These are phyloP conservation scores for Colletotrichum shisoi DNA, from an alignment of 2,329 filamentous ascomycete species.

Conservation along the genomic window DNA sequence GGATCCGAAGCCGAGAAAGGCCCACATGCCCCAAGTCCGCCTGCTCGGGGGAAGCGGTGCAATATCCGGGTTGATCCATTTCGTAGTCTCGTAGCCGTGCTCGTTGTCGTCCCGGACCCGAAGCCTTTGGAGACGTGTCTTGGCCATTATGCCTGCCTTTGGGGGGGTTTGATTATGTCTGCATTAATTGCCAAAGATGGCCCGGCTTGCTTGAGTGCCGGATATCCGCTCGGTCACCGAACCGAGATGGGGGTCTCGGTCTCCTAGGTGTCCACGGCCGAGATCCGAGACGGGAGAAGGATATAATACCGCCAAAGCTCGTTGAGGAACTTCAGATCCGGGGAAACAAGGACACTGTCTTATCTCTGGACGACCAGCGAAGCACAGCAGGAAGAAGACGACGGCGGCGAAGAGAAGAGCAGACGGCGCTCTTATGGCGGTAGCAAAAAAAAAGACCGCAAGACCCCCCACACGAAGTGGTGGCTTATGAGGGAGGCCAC, in stretches of 20 bases:
- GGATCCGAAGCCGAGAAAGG: conserved; percentile 40
- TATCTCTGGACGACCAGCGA: neutral
- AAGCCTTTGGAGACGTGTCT: conserved; percentile 25
- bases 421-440: conserved; percentile 25
- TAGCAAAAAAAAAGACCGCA: conserved; percentile 25
- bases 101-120: conserved; percentile 34
- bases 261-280: too few relatives aligned
- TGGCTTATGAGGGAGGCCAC: conserved; percentile 44
- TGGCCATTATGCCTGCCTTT: conserved; percentile 17
- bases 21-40: conserved; percentile 53
- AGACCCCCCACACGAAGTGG: conserved; percentile 24
- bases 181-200: too few relatives aligned
- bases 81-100: conserved; percentile 50
- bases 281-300: too few relatives aligned
- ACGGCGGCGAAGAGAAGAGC: neutral
- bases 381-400: neutral
- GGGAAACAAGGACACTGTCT: neutral
- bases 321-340: neutral
- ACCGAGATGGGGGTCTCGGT: neutral
- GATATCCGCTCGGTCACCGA: neutral
- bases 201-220: neutral
- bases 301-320: neutral
- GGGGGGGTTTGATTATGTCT: too few relatives aligned
- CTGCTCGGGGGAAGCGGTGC: conserved; percentile 53
- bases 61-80: conserved; percentile 59